A percentile compares a stretch with the other conserved stretches of the same genome.
phyloP scores from a whole-genome alignment of 139 green algal species.

The Bryopsis sp. region DNA sequence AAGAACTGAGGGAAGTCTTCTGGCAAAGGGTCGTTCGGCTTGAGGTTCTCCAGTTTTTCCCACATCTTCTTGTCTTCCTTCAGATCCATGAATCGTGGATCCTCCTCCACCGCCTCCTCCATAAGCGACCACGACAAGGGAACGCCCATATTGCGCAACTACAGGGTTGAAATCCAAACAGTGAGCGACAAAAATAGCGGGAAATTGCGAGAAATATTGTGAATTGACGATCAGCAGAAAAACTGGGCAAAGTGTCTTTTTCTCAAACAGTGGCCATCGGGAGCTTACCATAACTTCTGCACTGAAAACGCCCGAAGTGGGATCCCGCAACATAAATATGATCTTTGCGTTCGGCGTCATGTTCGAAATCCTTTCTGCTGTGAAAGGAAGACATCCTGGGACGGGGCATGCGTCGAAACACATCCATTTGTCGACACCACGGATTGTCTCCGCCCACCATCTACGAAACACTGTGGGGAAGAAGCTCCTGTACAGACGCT shows the following conservation, averaged over 20 bases:
- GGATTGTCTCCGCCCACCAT: constrained; percentile 46
- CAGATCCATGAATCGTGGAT: constrained; percentile 36
- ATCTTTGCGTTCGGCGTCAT: constrained; percentile 66
- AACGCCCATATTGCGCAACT: constrained; percentile 54
- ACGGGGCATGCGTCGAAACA: constrained; percentile 74
- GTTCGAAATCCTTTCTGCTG: constrained; percentile 40
- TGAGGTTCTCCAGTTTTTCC: constrained; percentile 34
- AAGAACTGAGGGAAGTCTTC: constrained; percentile 37
- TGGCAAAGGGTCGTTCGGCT: constrained; percentile 33
- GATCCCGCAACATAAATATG: constrained; percentile 65
- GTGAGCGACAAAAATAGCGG: neutral
- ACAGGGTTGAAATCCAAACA: neutral
- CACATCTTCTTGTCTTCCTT: constrained; percentile 26
- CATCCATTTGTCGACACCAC: constrained; percentile 37
- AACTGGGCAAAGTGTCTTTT: neutral
- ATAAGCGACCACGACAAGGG: constrained; percentile 48
- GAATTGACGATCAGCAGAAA: neutral
- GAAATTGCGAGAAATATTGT: too few relatives aligned
- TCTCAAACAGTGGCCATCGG: neutral
- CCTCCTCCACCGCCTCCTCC: constrained; percentile 24
- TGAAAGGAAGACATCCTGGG: constrained; percentile 53
- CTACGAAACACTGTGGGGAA: constrained; percentile 62
- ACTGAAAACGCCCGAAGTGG: constrained; percentile 50
- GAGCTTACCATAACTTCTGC: constrained; percentile 53
- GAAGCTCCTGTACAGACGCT: constrained; percentile 55